Evolutionary conservation across 768 basidiomycete genomes (phyloP).

Genomic region (Podaxis pistillaris): DNA sequence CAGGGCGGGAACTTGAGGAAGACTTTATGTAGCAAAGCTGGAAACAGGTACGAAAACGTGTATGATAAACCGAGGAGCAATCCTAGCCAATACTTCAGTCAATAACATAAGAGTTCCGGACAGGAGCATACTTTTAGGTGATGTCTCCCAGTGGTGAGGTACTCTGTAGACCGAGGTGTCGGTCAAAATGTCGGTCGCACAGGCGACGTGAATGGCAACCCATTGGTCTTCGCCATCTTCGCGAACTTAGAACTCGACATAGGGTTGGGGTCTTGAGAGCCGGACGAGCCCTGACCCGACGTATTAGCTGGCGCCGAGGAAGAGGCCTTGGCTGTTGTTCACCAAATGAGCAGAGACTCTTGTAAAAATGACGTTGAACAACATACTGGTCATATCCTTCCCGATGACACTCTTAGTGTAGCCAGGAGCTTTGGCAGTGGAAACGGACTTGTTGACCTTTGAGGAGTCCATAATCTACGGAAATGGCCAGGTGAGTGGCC

Average conservation of each 20-base stretch:
- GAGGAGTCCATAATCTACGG: background rate
- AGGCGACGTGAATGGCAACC: constrained; percentile 21
- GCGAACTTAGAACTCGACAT: constrained; percentile 19
- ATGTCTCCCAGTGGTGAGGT: background rate
- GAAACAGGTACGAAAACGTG: constrained; percentile 3
- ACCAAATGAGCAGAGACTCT: background rate
- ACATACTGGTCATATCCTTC: constrained; percentile 12
- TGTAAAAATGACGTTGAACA: background rate
- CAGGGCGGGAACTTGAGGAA: constrained; percentile 77
- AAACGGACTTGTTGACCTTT: constrained; percentile 6
- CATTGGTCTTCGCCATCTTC: constrained; percentile 19
- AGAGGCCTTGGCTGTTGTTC: background rate
- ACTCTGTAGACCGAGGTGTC: background rate
- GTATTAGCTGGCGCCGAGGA: background rate
- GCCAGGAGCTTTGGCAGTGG: constrained; percentile 3
- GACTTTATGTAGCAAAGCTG: constrained; percentile 72
- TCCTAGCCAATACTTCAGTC: background rate
- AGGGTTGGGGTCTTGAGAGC: constrained; percentile 2
- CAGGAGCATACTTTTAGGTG: background rate
- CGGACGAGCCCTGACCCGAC: background rate
- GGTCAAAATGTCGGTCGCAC: constrained; percentile 22
- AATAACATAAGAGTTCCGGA: background rate
- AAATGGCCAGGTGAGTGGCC: background rate
- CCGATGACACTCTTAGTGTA: constrained; percentile 11
- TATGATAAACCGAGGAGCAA: background rate